Evolutionary conservation across 1,284 basidiomycete species (phyloP).

Genomic region (Ceratobasidium sp.): DNA sequence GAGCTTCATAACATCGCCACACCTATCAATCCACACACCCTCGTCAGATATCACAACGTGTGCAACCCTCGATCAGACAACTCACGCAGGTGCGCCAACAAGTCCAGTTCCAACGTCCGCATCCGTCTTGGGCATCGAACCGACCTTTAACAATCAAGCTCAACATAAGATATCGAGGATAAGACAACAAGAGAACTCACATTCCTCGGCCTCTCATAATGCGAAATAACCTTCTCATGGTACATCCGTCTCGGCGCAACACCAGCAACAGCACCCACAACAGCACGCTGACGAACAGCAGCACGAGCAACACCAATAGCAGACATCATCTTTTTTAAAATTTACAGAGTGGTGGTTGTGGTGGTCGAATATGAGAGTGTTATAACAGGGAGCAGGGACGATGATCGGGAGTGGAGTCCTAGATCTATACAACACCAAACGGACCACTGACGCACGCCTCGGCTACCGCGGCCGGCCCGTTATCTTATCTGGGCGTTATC

Average conservation of each 20-base stretch:
- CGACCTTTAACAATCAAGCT: constrained; percentile 81
- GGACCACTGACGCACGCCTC: constrained; percentile 26
- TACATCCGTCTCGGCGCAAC: constrained; percentile 71
- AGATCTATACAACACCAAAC: constrained; percentile 20
- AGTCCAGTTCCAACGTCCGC: constrained; percentile 95
- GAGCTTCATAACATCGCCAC: constrained; percentile 97
- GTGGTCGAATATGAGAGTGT: not conserved
- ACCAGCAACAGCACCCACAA: constrained; percentile 21
- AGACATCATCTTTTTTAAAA: constrained; percentile 38
- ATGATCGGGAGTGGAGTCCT: constrained; percentile 37
- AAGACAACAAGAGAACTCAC: constrained; percentile 66
- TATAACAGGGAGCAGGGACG: not conserved
- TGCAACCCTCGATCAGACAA: constrained; percentile 53
- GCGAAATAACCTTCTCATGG: constrained; percentile 94
- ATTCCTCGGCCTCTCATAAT: constrained; percentile 95
- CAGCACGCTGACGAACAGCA: constrained; percentile 35
- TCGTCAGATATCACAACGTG: not conserved
- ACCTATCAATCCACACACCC: constrained; percentile 61
- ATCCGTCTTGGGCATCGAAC: constrained; percentile 93
- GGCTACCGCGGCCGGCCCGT: constrained; percentile 37
- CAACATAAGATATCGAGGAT: constrained; percentile 57
- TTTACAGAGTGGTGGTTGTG: constrained; percentile 33
- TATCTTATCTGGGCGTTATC: constrained; percentile 34
- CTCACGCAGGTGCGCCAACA: constrained; percentile 96
- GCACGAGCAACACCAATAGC: constrained; percentile 32